Base-by-base conservation (phyloP, 495 filamentous ascomycete species). In the Saxophila tyrrhenica region DNA sequence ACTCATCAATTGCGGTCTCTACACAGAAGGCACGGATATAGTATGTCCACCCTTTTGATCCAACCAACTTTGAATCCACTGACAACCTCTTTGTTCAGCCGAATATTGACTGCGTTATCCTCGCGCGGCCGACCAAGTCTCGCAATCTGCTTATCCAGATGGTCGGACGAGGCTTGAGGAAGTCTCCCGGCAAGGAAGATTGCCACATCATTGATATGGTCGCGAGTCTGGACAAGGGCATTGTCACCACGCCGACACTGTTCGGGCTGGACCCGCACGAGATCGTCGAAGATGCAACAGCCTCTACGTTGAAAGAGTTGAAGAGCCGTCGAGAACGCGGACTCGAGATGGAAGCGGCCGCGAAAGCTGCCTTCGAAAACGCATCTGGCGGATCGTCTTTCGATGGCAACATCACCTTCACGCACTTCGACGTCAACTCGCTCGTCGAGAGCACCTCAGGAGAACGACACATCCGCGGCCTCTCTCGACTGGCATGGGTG, bases 191-290 rank as follows among this genome's bases (percentile, higher is more conserved):
- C 0, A 99, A 99, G 65, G 67, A 82, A 39, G 79, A 97, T 62
- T 99, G 92, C 60, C 92, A 96, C 66, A 74, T 99, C 45, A 92
- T 99, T 58, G 92, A 99, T 66, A 90, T 99, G 87, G 92, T 97
- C 0, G 81, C 87, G 0, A 84, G 80, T 13, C 71, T 97, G 15
- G 75, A 78, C 51, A 82, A 81, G 0, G 92, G 94, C 0, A 84
- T 99, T 49, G 73, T 94, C 0, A 90, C 89, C 13, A 88, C 85
- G 0, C 94, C 92, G 0, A 96, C 92, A 0, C 72, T 99, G 9
- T 96, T 99, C 59, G 92, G 92, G 0, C 77, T 99, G 2, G 87
- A 97, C 67, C 91, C 92, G 0, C 73, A 77, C n/a, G 82, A 90
- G 62, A 50, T 95, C 2, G 70, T 97, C 0, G 69, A 82, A n/a